Percentiles rank a stretch among this genome's conserved stretches.
Conservation (phyloP, 768 basidiomycete genomes). For the Coprinellus aureogranulatus region DNA sequence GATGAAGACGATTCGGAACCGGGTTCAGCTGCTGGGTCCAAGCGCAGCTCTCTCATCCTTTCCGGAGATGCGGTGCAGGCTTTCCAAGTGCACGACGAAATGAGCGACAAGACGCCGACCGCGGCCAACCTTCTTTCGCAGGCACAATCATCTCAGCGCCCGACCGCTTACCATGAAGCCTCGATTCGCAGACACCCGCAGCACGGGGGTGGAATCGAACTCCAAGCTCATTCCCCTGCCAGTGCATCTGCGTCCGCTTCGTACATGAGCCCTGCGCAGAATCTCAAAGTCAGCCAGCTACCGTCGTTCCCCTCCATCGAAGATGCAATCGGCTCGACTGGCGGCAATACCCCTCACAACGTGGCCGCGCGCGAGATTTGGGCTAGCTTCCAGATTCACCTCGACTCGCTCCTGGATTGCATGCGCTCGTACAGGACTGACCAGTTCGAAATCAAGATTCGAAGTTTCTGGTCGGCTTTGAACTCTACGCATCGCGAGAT, state of each 20-base stretch:
- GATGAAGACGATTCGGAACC: slow-evolving; percentile 86
- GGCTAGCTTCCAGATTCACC: slow-evolving; percentile 90
- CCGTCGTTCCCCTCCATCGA: slow-evolving; percentile 83
- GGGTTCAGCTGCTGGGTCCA: slow-evolving; percentile 58
- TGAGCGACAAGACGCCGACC: slow-evolving; percentile 85
- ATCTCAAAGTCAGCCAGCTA: slow-evolving; percentile 69
- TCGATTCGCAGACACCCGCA: slow-evolving; percentile 74
- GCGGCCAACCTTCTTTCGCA: slow-evolving; percentile 74
- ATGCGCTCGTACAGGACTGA: slow-evolving; percentile 79
- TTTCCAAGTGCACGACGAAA: slow-evolving; percentile 56
- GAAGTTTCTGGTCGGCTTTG: slow-evolving; percentile 81
- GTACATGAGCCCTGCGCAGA: slow-evolving; percentile 50
- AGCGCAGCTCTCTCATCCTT: slow-evolving; percentile 71
- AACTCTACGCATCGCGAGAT: slow-evolving; percentile 78
- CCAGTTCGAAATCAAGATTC: slow-evolving; percentile 84
- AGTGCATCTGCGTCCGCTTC: slow-evolving; percentile 39
- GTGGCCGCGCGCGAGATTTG: slow-evolving; percentile 84
- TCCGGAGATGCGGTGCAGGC: slow-evolving; percentile 59
- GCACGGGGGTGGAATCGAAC: slow-evolving; percentile 52
- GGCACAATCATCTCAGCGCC: slow-evolving; percentile 66
- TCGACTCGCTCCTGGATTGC: slow-evolving; percentile 77
- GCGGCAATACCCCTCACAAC: slow-evolving; percentile 71
- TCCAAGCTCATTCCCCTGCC: slow-evolving; percentile 58
- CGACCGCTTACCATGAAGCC: slow-evolving; percentile 63
- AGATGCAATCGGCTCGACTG: slow-evolving; percentile 68